Conservation (phyloP, 2,329 filamentous ascomycete species). For the Microascus cirrosus region DNA sequence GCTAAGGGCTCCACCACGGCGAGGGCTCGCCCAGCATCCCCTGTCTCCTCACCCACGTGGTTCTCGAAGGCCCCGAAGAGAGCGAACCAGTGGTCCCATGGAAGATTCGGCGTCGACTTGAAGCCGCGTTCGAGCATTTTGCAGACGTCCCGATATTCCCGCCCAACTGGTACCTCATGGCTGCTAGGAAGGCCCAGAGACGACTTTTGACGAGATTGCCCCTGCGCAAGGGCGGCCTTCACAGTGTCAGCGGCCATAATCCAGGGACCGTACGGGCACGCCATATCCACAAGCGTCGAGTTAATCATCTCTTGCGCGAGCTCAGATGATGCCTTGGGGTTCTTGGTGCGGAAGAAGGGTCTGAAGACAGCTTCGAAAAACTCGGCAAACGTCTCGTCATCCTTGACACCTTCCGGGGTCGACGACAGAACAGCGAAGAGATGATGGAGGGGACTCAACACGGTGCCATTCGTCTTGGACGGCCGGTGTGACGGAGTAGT, state of each 20-base stretch:
- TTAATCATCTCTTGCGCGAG: slow-evolving; percentile 40
- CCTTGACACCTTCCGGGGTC: slow-evolving; percentile 31
- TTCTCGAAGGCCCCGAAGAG: slow-evolving; percentile 47
- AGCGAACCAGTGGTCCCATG: slow-evolving; percentile 33
- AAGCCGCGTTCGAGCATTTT: slow-evolving; percentile 57
- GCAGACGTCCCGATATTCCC: slow-evolving; percentile 59
- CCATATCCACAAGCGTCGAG: slow-evolving; percentile 29
- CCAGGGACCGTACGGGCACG: slow-evolving; percentile 39
- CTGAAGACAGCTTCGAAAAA: slow-evolving; percentile 41
- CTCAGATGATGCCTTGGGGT: slow-evolving; percentile 28
- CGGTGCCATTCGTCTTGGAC: slow-evolving; percentile 35
- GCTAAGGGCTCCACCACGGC: slow-evolving; percentile 62
- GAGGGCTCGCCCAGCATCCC: slow-evolving; percentile 55
- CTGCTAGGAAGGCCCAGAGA: slow-evolving; percentile 16
- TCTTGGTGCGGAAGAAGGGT: slow-evolving; percentile 46
- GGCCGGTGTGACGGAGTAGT: slow-evolving; percentile 55
- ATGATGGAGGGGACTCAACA: slow-evolving; percentile 53
- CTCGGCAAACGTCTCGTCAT: slow-evolving; percentile 31
- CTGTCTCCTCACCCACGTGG: slow-evolving; percentile 50
- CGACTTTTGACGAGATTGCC: slow-evolving; percentile 14
- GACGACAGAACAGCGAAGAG: slow-evolving; percentile 51
- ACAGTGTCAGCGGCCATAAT: slow-evolving; percentile 29
- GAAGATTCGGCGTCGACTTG: slow-evolving; percentile 33
- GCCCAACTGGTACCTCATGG: slow-evolving; percentile 31
- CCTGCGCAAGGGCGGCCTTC: slow-evolving; percentile 28